A percentile compares a stretch with the other conserved stretches of the same genome.
Evolutionary conservation across 192 early-diverging fungal genomes (phyloP).

Genomic region (Funneliformis geosporum): DNA sequence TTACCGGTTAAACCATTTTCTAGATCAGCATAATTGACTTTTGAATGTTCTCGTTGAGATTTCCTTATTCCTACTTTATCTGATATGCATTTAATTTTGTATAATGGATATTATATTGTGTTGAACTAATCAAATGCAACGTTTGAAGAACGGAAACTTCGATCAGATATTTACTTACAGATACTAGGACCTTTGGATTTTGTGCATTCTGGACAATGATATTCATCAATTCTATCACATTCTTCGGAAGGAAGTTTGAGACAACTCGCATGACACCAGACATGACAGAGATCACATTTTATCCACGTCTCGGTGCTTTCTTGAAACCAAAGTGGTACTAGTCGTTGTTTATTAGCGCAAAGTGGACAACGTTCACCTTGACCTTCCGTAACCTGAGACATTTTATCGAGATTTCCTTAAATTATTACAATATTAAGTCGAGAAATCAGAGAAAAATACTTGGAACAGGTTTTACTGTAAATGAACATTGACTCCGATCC

Average conservation of each 20-base stretch:
- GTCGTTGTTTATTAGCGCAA: constrained; percentile 1
- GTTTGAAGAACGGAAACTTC: too few species aligned
- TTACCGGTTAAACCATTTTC: constrained; percentile 78
- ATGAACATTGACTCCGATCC: too few species aligned
- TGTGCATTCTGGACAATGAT: constrained; percentile 61
- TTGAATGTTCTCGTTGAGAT: constrained; percentile 55
- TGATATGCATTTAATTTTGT: too few species aligned
- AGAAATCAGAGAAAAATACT: too few species aligned
- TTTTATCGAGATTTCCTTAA: too few species aligned
- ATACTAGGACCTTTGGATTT: constrained; percentile 60
- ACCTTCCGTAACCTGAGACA: background rate
- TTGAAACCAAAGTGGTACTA: constrained; percentile 13
- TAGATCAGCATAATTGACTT: constrained; percentile 83
- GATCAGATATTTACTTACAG: constrained; percentile 33
- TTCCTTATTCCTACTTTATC: constrained; percentile 53
- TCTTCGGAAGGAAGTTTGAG: constrained; percentile 55
- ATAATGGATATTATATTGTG: background rate
- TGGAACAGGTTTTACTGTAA: too few species aligned
- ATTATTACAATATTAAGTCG: too few species aligned
- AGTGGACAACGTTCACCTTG: background rate
- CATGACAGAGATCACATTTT: constrained; percentile 65
- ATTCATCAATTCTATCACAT: constrained; percentile 63
- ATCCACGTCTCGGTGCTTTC: constrained; percentile 55
- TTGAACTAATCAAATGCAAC: background rate
- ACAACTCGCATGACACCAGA: constrained; percentile 70